Evolutionary conservation across 306 rosid genomes (phyloP), one percentile per base, ranked within the genome.

Genomic region (Lathyrus tuberosus): DNA sequence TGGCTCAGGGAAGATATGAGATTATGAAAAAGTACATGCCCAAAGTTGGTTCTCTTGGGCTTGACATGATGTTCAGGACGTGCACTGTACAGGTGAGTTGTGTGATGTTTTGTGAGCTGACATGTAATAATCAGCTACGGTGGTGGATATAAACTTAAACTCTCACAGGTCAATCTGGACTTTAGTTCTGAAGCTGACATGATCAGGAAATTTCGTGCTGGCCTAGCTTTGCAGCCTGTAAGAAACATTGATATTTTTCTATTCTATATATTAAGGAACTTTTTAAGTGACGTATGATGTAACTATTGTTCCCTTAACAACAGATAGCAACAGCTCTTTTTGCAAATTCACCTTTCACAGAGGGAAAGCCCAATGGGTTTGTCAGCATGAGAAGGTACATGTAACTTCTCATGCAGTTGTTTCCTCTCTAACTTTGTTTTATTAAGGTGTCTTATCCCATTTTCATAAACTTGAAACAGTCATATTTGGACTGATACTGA

Each of bases 291-390:
- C 33, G 9, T 64, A 71, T 15, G 68, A 54, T 70, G 72, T 86
- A 79, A 79, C 63, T n/a, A 44, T 26, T 67, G 16, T 74, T 80
- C 54, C 67, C 49, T 61, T 65, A 72, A 67, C 69, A 76, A 82
- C 95, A 95, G 99, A 95, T 95, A 79, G 97, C 99, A 81, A 95
- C 96, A 5, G 99, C 99, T 69, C 86, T 95, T 62, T 95, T 95
- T 70, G 99, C 99, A 10, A 95, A 91, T 83, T 95, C 99, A 62
- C 99, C 99, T 42, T 95, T 95, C 81, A 87, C 78, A 8, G 97
- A 95, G 76, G 99, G 95, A 78, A 91, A 91, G 86, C 91, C 97
- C 47, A 95, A 95, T 84, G 97, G 97, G 67, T 89, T 78, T 78
- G 83, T 88, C 40, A 95, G 99, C 84, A 91, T 87, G 97, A 87